A percentile compares a stretch with the other conserved stretches of the same genome.
Conservation (phyloP, 2,329 filamentous ascomycete genomes). For the Exophiala viscosa region DNA sequence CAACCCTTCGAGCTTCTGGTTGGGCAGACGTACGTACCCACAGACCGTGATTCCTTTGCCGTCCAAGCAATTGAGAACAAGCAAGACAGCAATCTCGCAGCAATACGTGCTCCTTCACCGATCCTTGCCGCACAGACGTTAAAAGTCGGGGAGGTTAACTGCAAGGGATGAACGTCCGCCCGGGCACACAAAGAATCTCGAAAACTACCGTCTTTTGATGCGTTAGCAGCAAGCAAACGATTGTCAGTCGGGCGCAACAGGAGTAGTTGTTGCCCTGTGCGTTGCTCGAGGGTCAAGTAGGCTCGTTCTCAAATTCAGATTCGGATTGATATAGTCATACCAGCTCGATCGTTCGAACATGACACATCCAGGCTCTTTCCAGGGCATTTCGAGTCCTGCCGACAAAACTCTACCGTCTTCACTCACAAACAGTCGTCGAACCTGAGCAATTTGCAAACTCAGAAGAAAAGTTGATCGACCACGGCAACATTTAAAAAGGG, state of each 20-base stretch:
- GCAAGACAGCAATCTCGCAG: slow-evolving; percentile 25
- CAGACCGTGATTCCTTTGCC: slow-evolving; percentile 9
- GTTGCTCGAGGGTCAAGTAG: neutral
- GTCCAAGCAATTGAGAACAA: slow-evolving; percentile 18
- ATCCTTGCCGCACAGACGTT: slow-evolving; percentile 23
- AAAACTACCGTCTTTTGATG: neutral
- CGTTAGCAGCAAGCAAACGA: slow-evolving; percentile 3
- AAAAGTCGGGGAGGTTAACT: slow-evolving; percentile 9
- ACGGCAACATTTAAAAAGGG: too few relatives aligned
- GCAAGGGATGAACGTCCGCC: slow-evolving; percentile 17
- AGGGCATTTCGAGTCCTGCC: too few relatives aligned
- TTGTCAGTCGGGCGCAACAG: neutral
- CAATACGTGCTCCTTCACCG: slow-evolving; percentile 2
- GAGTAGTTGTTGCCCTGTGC: neutral
- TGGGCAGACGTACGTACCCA: slow-evolving; percentile 11
- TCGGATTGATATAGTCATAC: too few relatives aligned
- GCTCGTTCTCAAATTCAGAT: neutral
- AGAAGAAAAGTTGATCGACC: too few relatives aligned
- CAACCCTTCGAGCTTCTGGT: slow-evolving; percentile 10
- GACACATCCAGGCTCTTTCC: too few relatives aligned
- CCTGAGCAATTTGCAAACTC: too few relatives aligned
- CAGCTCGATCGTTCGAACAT: neutral
- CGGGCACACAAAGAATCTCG: neutral
- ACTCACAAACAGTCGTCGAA: too few relatives aligned
- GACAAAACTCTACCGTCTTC: too few relatives aligned